phyloP scores from a whole-genome alignment of 768 basidiomycete species.

The Rhodotorula sphaerocarpa region DNA sequence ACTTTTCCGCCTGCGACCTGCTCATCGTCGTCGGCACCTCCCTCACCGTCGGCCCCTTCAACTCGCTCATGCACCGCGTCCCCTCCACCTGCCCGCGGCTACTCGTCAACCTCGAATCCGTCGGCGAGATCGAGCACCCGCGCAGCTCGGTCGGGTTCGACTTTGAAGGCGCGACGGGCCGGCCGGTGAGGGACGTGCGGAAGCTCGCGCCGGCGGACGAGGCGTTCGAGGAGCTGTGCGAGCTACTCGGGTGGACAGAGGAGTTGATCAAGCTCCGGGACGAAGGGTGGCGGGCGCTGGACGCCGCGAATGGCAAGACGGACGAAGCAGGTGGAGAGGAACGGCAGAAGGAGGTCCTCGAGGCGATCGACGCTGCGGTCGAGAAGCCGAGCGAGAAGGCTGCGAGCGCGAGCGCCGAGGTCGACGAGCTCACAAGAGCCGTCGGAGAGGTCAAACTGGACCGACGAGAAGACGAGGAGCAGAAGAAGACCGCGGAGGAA shows the following conservation, averaged over 20 bases:
- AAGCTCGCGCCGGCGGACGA: conserved; percentile 16
- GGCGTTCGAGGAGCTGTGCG: conserved; percentile 15
- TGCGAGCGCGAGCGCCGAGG: not conserved
- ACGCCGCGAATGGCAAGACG: not conserved
- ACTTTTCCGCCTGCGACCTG: conserved; percentile 63
- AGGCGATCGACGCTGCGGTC: not conserved
- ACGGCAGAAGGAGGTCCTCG: conserved; percentile 1
- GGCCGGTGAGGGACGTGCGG: conserved; percentile 13
- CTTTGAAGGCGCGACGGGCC: conserved; percentile 13
- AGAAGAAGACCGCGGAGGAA: not conserved
- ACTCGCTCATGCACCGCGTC: conserved; percentile 59
- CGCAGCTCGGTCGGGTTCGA: conserved; percentile 15
- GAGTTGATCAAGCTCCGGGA: conserved; percentile 7
- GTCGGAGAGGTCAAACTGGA: not conserved
- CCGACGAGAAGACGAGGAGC: not conserved
- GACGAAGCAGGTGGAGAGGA: not conserved
- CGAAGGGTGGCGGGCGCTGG: conserved; percentile 6
- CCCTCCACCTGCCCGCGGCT: conserved; percentile 60
- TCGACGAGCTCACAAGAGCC: conserved; percentile 8
- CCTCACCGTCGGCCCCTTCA: conserved; percentile 64
- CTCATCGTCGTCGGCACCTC: conserved; percentile 88
- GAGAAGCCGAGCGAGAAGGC: not conserved
- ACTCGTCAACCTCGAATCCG: conserved; percentile 78
- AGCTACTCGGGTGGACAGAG: conserved; percentile 11
- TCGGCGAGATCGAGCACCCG: conserved; percentile 49